Evolutionary conservation across 202 grass and related monocot genomes (phyloP).

Genomic region (Panicum hallii): DNA sequence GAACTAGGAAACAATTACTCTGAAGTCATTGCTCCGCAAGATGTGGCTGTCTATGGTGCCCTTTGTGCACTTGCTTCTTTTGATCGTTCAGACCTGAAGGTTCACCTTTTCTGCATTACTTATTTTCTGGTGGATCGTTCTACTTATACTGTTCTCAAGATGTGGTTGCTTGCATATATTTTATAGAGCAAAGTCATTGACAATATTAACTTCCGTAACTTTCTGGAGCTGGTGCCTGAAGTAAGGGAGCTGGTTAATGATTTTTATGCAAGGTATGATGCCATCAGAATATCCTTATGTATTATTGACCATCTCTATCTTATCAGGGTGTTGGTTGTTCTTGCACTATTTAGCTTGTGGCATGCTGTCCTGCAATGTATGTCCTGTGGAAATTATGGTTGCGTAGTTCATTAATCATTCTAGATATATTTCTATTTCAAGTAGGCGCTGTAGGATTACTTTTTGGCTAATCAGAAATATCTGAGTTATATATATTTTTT

Average conservation of each 20-base stretch:
- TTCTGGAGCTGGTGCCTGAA: slow-evolving; percentile 98
- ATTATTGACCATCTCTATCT: not conserved
- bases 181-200: slow-evolving; percentile 94
- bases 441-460: not conserved
- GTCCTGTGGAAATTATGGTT: not conserved
- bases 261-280: slow-evolving; percentile 89
- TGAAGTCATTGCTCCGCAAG: slow-evolving; percentile 96
- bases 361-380: not conserved
- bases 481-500: not conserved
- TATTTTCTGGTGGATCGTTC: not conserved
- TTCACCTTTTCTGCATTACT: slow-evolving; percentile 47
- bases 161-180: slow-evolving; percentile 12
- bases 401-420: not conserved
- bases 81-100: slow-evolving; percentile 97
- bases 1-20: slow-evolving; percentile 91
- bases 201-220: slow-evolving; percentile 92
- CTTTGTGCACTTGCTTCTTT: slow-evolving; percentile 99
- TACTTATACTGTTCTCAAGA: slow-evolving; percentile 4
- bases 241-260: slow-evolving; percentile 97
- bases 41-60: slow-evolving; percentile 95
- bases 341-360: not conserved
- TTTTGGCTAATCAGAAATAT: not conserved
- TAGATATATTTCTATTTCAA: not conserved
- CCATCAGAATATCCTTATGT: slow-evolving; percentile 14
- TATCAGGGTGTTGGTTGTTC: not conserved